Evolutionary conservation across 208 protist species (phyloP).

Genomic region (Leishmania guyanensis): DNA sequence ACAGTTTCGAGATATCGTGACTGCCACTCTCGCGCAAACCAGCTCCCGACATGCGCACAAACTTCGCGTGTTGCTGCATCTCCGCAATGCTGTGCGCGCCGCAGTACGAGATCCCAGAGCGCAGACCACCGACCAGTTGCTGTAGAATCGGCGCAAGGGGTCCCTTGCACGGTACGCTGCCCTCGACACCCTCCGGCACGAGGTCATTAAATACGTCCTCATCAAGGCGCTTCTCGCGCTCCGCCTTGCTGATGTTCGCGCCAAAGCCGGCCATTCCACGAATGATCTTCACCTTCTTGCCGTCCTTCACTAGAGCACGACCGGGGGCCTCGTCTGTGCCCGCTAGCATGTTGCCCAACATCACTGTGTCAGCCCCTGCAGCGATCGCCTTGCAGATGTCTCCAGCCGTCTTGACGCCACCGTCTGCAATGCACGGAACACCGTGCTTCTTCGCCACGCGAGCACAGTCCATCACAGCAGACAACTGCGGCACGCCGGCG

Average conservation of each 20-base stretch:
- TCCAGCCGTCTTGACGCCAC: conserved; percentile 77
- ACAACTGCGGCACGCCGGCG: conserved; percentile 87
- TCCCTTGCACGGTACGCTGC: conserved; percentile 86
- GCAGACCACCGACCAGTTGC: conserved; percentile 89
- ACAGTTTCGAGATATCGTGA: conserved; percentile 91
- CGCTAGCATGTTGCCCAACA: conserved; percentile 91
- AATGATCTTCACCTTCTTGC: conserved; percentile 93
- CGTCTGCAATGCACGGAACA: conserved; percentile 91
- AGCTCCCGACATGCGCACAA: conserved; percentile 84
- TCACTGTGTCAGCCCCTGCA: conserved; percentile 85
- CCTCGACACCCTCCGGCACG: conserved; percentile 90
- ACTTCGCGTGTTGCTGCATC: conserved; percentile 81
- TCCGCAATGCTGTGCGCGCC: conserved; percentile 74
- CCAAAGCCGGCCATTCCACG: conserved; percentile 92
- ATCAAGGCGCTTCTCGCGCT: conserved; percentile 78
- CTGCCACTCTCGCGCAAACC: conserved; percentile 87
- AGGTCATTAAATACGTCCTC: conserved; percentile 89
- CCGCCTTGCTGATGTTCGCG: conserved; percentile 90
- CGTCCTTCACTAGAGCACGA: conserved; percentile 88
- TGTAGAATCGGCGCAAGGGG: conserved; percentile 76
- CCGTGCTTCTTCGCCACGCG: conserved; percentile 62
- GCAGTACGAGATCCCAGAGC: conserved; percentile 91
- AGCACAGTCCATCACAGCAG: conserved; percentile 77
- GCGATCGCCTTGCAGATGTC: conserved; percentile 92
- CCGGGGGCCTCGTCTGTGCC: conserved; percentile 90